phyloP scores from a whole-genome alignment of 2,329 filamentous ascomycete species.

The Myriosclerotinia curreyana region DNA sequence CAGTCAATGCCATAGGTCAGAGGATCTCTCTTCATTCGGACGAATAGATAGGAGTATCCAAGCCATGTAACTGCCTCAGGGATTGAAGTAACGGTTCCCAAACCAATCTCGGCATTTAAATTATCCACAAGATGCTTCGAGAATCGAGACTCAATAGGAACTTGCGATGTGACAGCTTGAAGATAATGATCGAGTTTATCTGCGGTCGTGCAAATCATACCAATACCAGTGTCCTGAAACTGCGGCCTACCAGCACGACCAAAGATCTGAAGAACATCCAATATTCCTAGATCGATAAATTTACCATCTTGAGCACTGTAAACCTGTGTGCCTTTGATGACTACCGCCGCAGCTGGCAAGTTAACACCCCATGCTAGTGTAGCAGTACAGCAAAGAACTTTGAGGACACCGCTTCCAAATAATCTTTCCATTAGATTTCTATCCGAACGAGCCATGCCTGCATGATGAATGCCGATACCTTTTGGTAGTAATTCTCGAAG shows the following conservation, averaged over 20 bases:
- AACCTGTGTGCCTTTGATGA: constrained; percentile 72
- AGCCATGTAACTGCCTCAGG: constrained; percentile 95
- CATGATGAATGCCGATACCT: constrained; percentile 92
- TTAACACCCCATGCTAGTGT: constrained; percentile 99
- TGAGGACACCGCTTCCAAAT: constrained; percentile 88
- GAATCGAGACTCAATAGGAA: constrained; percentile 96
- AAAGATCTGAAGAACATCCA: constrained; percentile 97
- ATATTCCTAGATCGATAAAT: constrained; percentile 91
- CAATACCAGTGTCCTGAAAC: constrained; percentile 95
- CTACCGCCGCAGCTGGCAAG: constrained; percentile 88
- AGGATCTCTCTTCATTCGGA: constrained; percentile 91
- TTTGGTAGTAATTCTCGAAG: constrained; percentile 85
- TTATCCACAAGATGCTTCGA: constrained; percentile 94
- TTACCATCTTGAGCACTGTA: constrained; percentile 97
- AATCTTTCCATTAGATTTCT: constrained; percentile 93
- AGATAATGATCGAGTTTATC: constrained; percentile 91
- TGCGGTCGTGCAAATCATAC: constrained; percentile 96
- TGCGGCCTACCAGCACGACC: constrained; percentile 96
- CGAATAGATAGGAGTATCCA: constrained; percentile 95
- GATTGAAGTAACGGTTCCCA: constrained; percentile 94
- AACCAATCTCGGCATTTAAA: constrained; percentile 86
- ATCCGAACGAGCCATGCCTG: constrained; percentile 92
- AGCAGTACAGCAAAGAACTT: constrained; percentile 96
- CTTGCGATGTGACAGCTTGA: constrained; percentile 88
- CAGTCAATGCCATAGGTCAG: constrained; percentile 94